Evolutionary conservation across 768 basidiomycete genomes (phyloP).

Genomic region (Mycena indigotica): DNA sequence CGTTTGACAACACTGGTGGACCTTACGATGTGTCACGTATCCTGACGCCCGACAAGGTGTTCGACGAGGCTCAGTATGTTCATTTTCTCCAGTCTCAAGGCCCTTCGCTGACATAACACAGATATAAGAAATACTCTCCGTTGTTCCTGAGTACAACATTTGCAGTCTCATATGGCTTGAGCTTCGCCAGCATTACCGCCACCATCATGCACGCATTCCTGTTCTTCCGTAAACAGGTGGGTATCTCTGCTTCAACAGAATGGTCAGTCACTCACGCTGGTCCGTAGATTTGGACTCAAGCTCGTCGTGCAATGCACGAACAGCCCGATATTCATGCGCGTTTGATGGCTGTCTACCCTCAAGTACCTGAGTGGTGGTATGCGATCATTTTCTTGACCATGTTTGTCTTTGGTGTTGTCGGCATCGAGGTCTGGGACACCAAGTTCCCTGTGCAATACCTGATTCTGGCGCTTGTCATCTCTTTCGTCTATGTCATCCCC

Average conservation of each 20-base stretch:
- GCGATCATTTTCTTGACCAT: slow-evolving; percentile 51
- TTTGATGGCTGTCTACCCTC: slow-evolving; percentile 74
- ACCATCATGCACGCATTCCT: slow-evolving; percentile 71
- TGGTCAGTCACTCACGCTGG: too few relatives aligned
- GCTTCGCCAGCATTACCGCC: slow-evolving; percentile 79
- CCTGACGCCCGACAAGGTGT: slow-evolving; percentile 44
- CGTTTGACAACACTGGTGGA: slow-evolving; percentile 65
- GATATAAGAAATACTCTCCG: slow-evolving; percentile 61
- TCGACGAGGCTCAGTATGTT: slow-evolving; percentile 2
- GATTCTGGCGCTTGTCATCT: background rate
- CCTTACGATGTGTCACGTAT: slow-evolving; percentile 62
- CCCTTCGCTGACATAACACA: slow-evolving; percentile 34
- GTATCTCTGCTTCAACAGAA: too few relatives aligned
- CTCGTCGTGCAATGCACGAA: slow-evolving; percentile 70
- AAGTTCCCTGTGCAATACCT: slow-evolving; percentile 1
- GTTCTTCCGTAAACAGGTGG: slow-evolving; percentile 81
- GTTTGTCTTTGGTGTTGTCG: background rate
- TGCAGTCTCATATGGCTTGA: slow-evolving; percentile 72
- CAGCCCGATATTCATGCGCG: slow-evolving; percentile 86
- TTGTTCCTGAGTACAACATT: slow-evolving; percentile 72
- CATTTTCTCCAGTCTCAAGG: background rate
- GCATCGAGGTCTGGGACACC: slow-evolving; percentile 2
- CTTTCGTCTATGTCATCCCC: slow-evolving; percentile 72
- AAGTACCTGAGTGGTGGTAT: slow-evolving; percentile 89
- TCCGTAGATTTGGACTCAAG: slow-evolving; percentile 73